Conservation (phyloP, 805 yeast species). For the Wickerhamiella nectarea region DNA sequence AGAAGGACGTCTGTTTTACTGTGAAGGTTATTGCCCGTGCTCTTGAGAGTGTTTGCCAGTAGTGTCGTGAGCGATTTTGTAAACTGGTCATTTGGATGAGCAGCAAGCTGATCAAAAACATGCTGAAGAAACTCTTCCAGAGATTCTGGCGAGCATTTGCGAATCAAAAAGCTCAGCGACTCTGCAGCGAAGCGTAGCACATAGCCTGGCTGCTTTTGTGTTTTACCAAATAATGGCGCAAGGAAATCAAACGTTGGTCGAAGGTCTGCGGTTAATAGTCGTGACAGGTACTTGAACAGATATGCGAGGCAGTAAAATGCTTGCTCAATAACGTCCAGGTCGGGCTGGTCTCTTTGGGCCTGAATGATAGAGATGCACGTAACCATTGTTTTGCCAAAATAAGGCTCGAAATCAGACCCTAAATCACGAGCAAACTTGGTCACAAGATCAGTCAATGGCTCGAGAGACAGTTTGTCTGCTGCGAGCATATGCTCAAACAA, state of each 20-base stretch:
- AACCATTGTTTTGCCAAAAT: slow-evolving; percentile 40
- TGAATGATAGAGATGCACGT: slow-evolving; percentile 31
- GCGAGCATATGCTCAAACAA: slow-evolving; percentile 35
- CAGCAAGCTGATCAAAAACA: slow-evolving; percentile 25
- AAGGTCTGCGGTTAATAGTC: slow-evolving; percentile 46
- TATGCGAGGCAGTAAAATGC: slow-evolving; percentile 75
- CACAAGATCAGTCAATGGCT: slow-evolving; percentile 66
- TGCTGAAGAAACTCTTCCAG: slow-evolving; percentile 35
- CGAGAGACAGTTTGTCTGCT: slow-evolving; percentile 58
- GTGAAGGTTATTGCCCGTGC: slow-evolving; percentile 60
- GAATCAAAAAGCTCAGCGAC: slow-evolving; percentile 69
- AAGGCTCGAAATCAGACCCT: slow-evolving; percentile 78
- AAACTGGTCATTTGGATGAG: slow-evolving; percentile 34
- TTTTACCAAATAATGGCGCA: slow-evolving; percentile 45
- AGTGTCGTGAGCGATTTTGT: slow-evolving; percentile 45
- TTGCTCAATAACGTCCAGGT: slow-evolving; percentile 59
- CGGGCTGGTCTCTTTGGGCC: slow-evolving; percentile 13
- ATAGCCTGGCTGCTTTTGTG: slow-evolving; percentile 32
- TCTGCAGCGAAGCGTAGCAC: slow-evolving; percentile 79
- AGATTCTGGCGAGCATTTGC: slow-evolving; percentile 44
- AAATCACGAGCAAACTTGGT: slow-evolving; percentile 84
- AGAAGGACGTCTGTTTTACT: slow-evolving; percentile 50
- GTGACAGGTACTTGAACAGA: slow-evolving; percentile 73
- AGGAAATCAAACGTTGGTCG: slow-evolving; percentile 54
- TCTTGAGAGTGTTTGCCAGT: slow-evolving; percentile 59